Evolutionary conservation across 805 yeast species (phyloP).

Genomic region (Myxozyma udenii): DNA sequence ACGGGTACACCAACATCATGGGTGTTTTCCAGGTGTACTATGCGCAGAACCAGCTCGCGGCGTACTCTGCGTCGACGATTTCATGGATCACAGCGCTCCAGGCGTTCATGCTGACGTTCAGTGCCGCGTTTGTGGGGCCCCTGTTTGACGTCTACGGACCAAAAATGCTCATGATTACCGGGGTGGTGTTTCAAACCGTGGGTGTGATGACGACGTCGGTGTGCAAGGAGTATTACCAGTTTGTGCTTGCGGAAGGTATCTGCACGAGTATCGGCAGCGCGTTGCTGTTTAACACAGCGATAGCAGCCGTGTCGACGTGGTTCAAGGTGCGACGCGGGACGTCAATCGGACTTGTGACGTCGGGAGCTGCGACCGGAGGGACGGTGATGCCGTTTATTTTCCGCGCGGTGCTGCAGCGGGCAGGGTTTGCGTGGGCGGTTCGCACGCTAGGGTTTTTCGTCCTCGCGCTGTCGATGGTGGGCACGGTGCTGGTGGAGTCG

Average conservation of each 20-base stretch:
- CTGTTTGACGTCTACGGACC: conserved; percentile 35
- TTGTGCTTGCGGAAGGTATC: conserved; percentile 52
- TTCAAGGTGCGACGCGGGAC: conserved; percentile 45
- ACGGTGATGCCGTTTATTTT: conserved; percentile 48
- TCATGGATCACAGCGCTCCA: conserved; percentile 39
- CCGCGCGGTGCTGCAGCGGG: conserved; percentile 40
- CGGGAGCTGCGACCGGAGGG: conserved; percentile 54
- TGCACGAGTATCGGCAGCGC: conserved; percentile 48
- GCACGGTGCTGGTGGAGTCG: conserved; percentile 31
- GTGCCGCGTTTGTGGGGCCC: conserved; percentile 34
- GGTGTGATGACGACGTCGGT: conserved; percentile 38
- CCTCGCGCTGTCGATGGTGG: conserved; percentile 33
- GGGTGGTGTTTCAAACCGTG: conserved; percentile 29
- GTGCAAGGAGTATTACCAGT: conserved; percentile 48
- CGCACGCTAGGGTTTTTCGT: conserved; percentile 50
- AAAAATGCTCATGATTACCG: conserved; percentile 27
- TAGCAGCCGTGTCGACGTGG: conserved; percentile 48
- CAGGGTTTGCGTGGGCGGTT: conserved; percentile 56
- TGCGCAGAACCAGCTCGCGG: conserved; percentile 26
- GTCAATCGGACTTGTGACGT: conserved; percentile 47
- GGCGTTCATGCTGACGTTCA: conserved; percentile 31
- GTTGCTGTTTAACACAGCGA: conserved; percentile 44
- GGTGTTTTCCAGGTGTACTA: conserved; percentile 35
- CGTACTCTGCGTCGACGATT: conserved; percentile 33
- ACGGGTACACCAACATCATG: conserved; percentile 47